Conservation (phyloP, 2,329 filamentous ascomycete species). For the Domatiomyces catenatus region DNA sequence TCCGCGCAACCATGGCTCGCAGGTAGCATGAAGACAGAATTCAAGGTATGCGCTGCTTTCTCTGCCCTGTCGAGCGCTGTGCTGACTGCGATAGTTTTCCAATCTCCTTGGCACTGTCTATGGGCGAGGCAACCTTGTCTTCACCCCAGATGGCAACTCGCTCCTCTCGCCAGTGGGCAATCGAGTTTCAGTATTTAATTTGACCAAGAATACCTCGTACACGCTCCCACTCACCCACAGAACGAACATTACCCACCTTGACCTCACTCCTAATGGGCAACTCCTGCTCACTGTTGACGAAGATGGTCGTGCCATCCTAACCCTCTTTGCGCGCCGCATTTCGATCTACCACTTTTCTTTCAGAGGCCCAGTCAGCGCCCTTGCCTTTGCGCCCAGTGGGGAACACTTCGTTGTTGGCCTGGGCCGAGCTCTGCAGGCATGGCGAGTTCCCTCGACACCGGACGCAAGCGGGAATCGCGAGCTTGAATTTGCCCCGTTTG, state of each 20-base stretch:
- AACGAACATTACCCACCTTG: conserved; percentile 78
- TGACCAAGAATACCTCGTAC: conserved; percentile 54
- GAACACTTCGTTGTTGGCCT: conserved; percentile 79
- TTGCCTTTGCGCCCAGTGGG: conserved; percentile 83
- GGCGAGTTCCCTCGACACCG: conserved; percentile 85
- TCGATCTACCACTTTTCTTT: conserved; percentile 94
- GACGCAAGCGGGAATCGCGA: conserved; percentile 64
- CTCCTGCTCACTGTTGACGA: conserved; percentile 86
- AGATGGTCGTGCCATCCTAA: conserved; percentile 83
- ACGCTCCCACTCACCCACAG: conserved; percentile 65
- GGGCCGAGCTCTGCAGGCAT: conserved; percentile 79
- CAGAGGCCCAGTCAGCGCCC: conserved; percentile 61
- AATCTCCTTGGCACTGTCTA: conserved; percentile 97
- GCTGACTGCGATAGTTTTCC: conserved; percentile 55
- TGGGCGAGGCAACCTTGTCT: conserved; percentile 91
- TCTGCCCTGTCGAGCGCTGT: background rate
- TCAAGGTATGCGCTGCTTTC: conserved; percentile 52
- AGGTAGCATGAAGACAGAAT: conserved; percentile 86
- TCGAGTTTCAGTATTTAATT: conserved; percentile 84
- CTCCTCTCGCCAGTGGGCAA: conserved; percentile 94
- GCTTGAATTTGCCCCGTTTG: conserved; percentile 88
- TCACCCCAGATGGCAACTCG: conserved; percentile 89
- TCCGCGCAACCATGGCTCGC: background rate
- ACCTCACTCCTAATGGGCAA: conserved; percentile 78
- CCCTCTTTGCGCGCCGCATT: conserved; percentile 73